Evolutionary conservation across 331 rosid species (phyloP).

Genomic region (Saraca asoca): DNA sequence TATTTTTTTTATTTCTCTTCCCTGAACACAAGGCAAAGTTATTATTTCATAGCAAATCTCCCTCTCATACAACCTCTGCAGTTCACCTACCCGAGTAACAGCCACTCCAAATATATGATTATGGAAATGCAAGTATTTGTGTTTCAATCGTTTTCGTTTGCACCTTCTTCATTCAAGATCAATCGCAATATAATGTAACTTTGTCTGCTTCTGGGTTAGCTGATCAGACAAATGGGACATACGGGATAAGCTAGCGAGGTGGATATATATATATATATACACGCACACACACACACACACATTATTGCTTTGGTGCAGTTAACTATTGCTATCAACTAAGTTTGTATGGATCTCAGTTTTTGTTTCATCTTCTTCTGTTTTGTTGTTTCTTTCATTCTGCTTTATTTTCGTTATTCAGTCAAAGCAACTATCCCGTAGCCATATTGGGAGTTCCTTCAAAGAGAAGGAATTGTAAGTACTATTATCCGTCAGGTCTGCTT

Average conservation of each 20-base stretch:
- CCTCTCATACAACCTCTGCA: constrained; percentile 66
- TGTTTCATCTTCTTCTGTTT: constrained; percentile 37
- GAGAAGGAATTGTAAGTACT: constrained; percentile 10
- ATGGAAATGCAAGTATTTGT: constrained; percentile 10
- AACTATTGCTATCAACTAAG: constrained; percentile 54
- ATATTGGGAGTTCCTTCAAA: constrained; percentile 28
- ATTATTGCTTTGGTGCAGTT: constrained; percentile 36
- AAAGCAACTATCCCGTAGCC: constrained; percentile 28
- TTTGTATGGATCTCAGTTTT: constrained; percentile 44
- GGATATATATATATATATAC: constrained; percentile 24
- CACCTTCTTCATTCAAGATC: constrained; percentile 14
- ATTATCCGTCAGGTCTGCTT: constrained; percentile 32
- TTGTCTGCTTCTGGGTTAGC: constrained; percentile 25
- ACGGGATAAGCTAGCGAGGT: constrained; percentile 24
- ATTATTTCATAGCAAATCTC: constrained; percentile 42
- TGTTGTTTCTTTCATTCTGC: constrained; percentile 39
- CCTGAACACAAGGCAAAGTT: constrained; percentile 32
- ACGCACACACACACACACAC: too few species aligned
- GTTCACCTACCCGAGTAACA: constrained; percentile 77
- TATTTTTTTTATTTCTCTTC: constrained; percentile 40
- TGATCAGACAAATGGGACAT: constrained; percentile 22
- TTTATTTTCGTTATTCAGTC: constrained; percentile 37
- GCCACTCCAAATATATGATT: constrained; percentile 32
- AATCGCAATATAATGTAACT: constrained; percentile 5
- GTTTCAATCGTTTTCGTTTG: not conserved